Evolutionary conservation across 345 rosid species (phyloP), one percentile per base, ranked within the genome.

Genomic region (Sisymbrium irio): DNA sequence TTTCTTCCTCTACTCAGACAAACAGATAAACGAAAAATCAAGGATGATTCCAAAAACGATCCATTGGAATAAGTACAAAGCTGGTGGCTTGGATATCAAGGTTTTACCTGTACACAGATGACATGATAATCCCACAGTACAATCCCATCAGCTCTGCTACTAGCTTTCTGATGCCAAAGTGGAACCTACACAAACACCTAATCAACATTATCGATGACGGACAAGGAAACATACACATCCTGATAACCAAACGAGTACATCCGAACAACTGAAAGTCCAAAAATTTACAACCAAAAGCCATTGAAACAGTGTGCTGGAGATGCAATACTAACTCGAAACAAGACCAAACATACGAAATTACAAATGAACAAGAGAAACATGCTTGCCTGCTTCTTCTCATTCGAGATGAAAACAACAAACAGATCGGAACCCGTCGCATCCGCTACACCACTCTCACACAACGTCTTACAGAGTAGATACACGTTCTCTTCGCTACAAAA

Each of bases 111-210:
- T 62, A 93, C 56, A 72, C 97, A 93, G 35, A 91, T 75, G 41
- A 81, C 96, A 82, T 91, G 97, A 82, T 91, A 91, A 82, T 91
- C 98, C 97, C 97, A 93, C 4, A 91, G 84, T 40, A 85, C 77
- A 62, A 89, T 57, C 9, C 97, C 97, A 82, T 93, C 97, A 9
- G 93, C 88, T 72, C 92, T 86, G 12, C 33, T 42, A 78, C 98
- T 91, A 51, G 96, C 94, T 84, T 89, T 86, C 73, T 93, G 98
- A 88, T 93, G 82, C 98, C 98, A 93, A 30, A 93, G 70, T 14
- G 98, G 96, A 75, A 89, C 82, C 98, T 93, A 74, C 33, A 60
- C 73, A 35, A 57, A 18, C 17, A 67, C 45, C 63, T 37, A 47
- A 35, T 13, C 44, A 32, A 73, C 59, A 61, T 42, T 17, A 22